Evolutionary conservation across 805 yeast genomes (phyloP).

Genomic region (Lipomyces yamanashiensis): DNA sequence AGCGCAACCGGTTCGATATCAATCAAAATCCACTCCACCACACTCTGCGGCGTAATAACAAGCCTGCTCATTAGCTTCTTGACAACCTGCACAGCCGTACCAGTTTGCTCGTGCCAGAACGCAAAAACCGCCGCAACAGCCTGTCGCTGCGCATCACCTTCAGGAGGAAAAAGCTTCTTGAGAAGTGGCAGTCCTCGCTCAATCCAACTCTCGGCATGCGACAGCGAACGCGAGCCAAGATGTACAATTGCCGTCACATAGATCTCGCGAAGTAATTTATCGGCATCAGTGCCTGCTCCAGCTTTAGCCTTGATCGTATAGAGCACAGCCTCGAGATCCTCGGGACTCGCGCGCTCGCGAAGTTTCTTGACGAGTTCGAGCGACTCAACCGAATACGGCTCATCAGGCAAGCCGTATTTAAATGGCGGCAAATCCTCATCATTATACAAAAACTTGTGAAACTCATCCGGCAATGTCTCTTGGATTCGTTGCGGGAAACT

Average conservation of each 20-base stretch:
- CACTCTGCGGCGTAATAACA: conserved; percentile 50
- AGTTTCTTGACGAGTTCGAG: conserved; percentile 25
- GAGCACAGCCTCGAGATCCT: conserved; percentile 25
- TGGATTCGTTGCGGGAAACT: conserved; percentile 74
- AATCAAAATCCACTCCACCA: conserved; percentile 52
- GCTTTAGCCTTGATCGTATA: conserved; percentile 35
- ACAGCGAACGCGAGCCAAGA: conserved; percentile 86
- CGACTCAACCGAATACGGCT: conserved; percentile 26
- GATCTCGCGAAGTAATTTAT: conserved; percentile 51
- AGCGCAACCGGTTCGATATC: conserved; percentile 39
- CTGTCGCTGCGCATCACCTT: conserved; percentile 43
- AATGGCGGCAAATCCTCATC: conserved; percentile 41
- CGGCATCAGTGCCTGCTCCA: conserved; percentile 31
- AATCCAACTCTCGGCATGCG: conserved; percentile 68
- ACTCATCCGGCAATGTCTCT: conserved; percentile 69
- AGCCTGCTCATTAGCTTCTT: conserved; percentile 56
- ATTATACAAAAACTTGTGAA: conserved; percentile 41
- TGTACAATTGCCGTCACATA: conserved; percentile 74
- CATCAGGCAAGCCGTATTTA: conserved; percentile 43
- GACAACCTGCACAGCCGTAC: conserved; percentile 64
- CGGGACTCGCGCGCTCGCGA: conserved; percentile 28
- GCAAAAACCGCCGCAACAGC: conserved; percentile 61
- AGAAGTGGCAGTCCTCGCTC: conserved; percentile 49
- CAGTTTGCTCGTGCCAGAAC: conserved; percentile 69
- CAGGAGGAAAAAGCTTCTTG: conserved; percentile 36